A percentile compares a stretch with the other conserved stretches of the same genome.
Conservation (phyloP, 73 alveolate species). For the Paramecium sonneborni region DNA sequence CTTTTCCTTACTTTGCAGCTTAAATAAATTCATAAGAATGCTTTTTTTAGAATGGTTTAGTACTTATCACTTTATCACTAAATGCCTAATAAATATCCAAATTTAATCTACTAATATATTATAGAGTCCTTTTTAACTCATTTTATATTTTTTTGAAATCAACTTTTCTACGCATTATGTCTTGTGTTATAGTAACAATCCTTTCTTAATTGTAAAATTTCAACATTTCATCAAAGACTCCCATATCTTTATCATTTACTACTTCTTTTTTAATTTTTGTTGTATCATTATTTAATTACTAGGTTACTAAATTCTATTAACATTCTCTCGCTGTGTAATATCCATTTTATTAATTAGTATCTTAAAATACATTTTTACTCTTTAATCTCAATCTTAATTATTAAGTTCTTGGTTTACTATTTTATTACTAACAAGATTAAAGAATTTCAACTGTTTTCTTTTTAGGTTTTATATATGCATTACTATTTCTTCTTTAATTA, state of each 20-base stretch:
- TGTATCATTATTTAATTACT: background rate
- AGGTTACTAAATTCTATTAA: background rate
- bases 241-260: background rate
- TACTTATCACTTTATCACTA: slow-evolving; percentile 46
- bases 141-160: background rate
- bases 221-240: slow-evolving; percentile 26
- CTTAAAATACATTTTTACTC: background rate
- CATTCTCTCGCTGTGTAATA: background rate
- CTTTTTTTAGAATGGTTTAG: slow-evolving; percentile 40
- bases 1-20: slow-evolving; percentile 53
- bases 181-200: background rate
- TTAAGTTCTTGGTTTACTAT: background rate
- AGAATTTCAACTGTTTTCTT: background rate
- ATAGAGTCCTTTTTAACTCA: background rate
- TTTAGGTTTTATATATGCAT: background rate
- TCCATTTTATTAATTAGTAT: background rate
- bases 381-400: background rate
- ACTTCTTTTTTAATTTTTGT: background rate
- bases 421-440: background rate
- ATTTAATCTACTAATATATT: slow-evolving; percentile 41
- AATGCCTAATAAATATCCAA: background rate
- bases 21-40: slow-evolving; percentile 55
- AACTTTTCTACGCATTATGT: background rate
- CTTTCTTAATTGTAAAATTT: background rate
- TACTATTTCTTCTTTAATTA: background rate